Evolutionary conservation across 306 rosid genomes (phyloP).

Genomic region (Coriaria nepalensis): DNA sequence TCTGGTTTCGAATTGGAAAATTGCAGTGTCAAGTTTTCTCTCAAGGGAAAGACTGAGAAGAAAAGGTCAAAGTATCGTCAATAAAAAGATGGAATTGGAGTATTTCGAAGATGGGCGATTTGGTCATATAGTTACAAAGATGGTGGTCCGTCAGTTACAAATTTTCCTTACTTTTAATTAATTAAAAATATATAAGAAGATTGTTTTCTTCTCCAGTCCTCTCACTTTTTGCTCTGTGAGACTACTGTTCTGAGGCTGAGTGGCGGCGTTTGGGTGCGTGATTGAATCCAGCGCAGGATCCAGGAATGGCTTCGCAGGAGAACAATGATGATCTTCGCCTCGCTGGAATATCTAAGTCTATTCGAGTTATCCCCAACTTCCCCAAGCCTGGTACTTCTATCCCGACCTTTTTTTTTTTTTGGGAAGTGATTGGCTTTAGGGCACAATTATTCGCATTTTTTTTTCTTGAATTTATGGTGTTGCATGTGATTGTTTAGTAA

Average conservation of each 20-base stretch:
- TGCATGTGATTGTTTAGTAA: too few species aligned
- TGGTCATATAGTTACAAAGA: constrained; percentile 5
- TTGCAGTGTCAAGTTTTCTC: neutral
- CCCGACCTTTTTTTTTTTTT: neutral
- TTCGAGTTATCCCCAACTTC: constrained; percentile 81
- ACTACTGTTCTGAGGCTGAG: constrained; percentile 6
- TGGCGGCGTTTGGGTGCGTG: constrained; percentile 22
- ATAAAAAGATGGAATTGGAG: neutral
- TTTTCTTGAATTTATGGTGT: neutral
- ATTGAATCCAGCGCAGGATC: constrained; percentile 16
- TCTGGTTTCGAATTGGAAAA: neutral
- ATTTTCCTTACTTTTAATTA: neutral
- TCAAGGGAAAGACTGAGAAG: neutral
- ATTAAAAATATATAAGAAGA: constrained; percentile 3
- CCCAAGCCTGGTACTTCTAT: constrained; percentile 68
- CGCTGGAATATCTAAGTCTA: constrained; percentile 50
- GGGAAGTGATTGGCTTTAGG: constrained; percentile 1
- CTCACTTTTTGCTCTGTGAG: neutral
- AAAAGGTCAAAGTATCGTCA: neutral
- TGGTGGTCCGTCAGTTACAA: neutral
- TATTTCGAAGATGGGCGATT: constrained; percentile 14
- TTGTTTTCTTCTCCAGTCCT: neutral
- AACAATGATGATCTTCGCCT: constrained; percentile 61
- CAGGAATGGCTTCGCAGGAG: constrained; percentile 50
- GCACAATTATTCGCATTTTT: constrained; percentile 1